Evolutionary conservation across 495 filamentous ascomycete species (phyloP).

Genomic region (Friedmanniomyces simplex): DNA sequence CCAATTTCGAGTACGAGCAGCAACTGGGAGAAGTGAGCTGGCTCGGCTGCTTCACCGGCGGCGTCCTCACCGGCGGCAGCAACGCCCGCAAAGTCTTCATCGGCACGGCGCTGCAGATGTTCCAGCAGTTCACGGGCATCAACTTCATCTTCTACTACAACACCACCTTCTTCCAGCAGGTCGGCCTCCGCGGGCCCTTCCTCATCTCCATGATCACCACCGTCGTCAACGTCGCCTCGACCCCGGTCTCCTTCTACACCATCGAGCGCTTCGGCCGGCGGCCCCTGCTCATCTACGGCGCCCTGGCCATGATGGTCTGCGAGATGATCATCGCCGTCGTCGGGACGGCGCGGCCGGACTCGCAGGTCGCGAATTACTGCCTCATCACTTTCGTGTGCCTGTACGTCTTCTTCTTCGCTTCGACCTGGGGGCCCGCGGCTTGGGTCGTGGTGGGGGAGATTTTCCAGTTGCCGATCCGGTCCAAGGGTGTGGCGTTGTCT

Average conservation of each 20-base stretch:
- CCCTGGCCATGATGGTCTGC: constrained; percentile 68
- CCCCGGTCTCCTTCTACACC: constrained; percentile 69
- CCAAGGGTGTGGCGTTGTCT: constrained; percentile 67
- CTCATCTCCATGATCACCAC: constrained; percentile 71
- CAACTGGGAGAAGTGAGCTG: constrained; percentile 37
- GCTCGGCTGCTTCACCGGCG: constrained; percentile 59
- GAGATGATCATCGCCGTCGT: constrained; percentile 79
- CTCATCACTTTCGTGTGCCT: constrained; percentile 35
- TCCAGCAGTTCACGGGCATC: constrained; percentile 60
- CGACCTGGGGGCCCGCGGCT: constrained; percentile 43
- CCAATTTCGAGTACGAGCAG: constrained; percentile 55
- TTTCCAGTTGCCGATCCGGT: constrained; percentile 75
- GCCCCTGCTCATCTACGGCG: constrained; percentile 69
- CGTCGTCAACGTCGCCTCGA: constrained; percentile 75
- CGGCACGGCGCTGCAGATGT: constrained; percentile 63
- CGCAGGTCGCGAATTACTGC: constrained; percentile 21
- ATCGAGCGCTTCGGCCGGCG: constrained; percentile 78
- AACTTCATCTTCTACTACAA: constrained; percentile 46
- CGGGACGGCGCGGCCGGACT: constrained; percentile 23
- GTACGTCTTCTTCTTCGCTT: constrained; percentile 47
- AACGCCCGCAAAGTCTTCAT: constrained; percentile 66
- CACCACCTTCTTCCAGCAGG: constrained; percentile 66
- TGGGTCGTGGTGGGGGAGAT: constrained; percentile 86
- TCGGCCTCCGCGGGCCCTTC: constrained; percentile 63
- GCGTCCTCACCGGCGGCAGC: constrained; percentile 47